Percentiles rank a stretch among this genome's conserved stretches.
Conservation (phyloP, 2,329 filamentous ascomycete genomes). For the Dothideomycetes sp. region DNA sequence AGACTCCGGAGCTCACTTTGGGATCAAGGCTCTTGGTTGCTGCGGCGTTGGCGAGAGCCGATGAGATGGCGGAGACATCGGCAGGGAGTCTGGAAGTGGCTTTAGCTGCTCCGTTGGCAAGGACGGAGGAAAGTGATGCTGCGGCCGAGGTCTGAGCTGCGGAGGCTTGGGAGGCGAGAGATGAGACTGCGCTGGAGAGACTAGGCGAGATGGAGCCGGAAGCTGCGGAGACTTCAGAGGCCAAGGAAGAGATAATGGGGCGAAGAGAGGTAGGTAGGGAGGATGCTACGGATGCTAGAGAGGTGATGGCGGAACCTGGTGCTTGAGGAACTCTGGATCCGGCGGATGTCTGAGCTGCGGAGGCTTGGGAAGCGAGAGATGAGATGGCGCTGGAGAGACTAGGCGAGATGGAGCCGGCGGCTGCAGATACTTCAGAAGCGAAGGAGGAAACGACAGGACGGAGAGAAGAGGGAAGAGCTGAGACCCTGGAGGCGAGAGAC, state of each 20-base stretch:
- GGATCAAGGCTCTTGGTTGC: neutral
- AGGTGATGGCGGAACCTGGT: neutral
- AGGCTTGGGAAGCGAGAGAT: neutral
- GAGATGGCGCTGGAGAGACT: neutral
- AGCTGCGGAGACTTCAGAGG: neutral
- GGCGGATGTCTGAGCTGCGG: neutral
- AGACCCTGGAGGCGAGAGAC: neutral
- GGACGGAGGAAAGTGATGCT: neutral
- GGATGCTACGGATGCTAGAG: neutral
- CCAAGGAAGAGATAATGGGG: neutral
- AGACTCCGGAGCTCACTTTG: neutral
- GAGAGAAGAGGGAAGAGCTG: neutral
- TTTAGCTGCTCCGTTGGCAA: neutral
- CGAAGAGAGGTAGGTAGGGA: neutral
- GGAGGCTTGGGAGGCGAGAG: conserved; percentile 1
- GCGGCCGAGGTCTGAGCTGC: neutral
- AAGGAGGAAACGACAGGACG: conserved; percentile 2
- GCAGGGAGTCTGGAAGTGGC: neutral
- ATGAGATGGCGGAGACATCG: neutral
- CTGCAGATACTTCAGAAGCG: neutral
- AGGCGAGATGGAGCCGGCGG: neutral
- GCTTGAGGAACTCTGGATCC: neutral
- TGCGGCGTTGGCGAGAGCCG: neutral
- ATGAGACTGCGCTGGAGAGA: neutral
- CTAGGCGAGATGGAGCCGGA: neutral